Base-by-base conservation (phyloP, 225 moss, liverwort and hornwort species). In the Polytrichum commune region DNA sequence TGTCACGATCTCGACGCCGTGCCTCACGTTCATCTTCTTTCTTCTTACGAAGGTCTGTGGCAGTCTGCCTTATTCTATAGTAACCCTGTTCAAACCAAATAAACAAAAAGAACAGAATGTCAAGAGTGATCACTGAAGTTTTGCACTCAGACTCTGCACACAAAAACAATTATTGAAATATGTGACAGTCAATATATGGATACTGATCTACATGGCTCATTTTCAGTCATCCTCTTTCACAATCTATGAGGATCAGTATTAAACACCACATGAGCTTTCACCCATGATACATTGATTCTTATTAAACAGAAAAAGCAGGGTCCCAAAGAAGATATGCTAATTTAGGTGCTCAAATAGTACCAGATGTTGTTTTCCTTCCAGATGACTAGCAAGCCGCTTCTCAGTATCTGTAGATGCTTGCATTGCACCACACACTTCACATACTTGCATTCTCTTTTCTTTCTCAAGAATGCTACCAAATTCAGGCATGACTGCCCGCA, bases 391-490 rank as follows among this genome's bases (percentile, higher is more conserved):
- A 64, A 96, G 96, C 0, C 96, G 88, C 63, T 91, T 96, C 62
- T 96, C 96, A 26, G 96, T 96, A 77, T 96, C 96, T 4, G 96
- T 96, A 68, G 96, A 96, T 18, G 96, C 96, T 84, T 96, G 96
- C 96, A 96, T 96, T 58, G 96, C 96, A 74, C 96, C 96, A 72
- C 96, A 96, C 55, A 96, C 96, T 82, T 96, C 96, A 73, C 96
- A 96, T 5, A 96, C 96, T 84, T 96, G 96, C 96, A 96, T 96
- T 54, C 93, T 91, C 74, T 96, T 96, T 80, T 96, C 96, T 67
- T 96, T 96, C 76, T 96, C 96, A 22, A 96, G 80, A 54, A 96
- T 92, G 72, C 90, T 96, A 63, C 96, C 93, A 76, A 96, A 93
- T 74, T 96, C 96, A 54, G 96, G 96, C 87, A 92, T 92, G 3